Conservation (phyloP, 2,329 filamentous ascomycete species). For the Pezicula radicicola region DNA sequence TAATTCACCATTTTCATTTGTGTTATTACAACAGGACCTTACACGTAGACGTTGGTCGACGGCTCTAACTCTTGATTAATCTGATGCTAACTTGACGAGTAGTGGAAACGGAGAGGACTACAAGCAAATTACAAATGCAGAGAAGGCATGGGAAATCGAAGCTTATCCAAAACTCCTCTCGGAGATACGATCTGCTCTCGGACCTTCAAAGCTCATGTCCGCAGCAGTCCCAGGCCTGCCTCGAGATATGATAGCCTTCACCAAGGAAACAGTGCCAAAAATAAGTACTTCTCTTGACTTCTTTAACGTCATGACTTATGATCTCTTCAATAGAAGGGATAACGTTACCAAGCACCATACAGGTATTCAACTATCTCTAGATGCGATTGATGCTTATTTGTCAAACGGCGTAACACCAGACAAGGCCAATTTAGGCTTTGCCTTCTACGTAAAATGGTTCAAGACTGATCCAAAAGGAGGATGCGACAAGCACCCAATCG, state of each 20-base stretch:
- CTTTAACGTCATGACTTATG: slow-evolving; percentile 70
- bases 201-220: slow-evolving; percentile 54
- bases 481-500: slow-evolving; percentile 39
- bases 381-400: slow-evolving; percentile 57
- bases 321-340: slow-evolving; percentile 68
- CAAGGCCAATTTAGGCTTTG: slow-evolving; percentile 61
- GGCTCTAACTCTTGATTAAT: not conserved
- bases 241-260: slow-evolving; percentile 67
- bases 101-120: slow-evolving; percentile 69
- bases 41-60: not conserved
- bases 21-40: not conserved
- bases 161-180: slow-evolving; percentile 60
- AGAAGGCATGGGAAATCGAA: slow-evolving; percentile 58
- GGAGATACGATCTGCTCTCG: slow-evolving; percentile 56
- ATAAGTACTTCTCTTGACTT: slow-evolving; percentile 62
- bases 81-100: slow-evolving; percentile 14
- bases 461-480: slow-evolving; percentile 41
- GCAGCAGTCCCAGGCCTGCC: slow-evolving; percentile 65
- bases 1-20: too few species aligned
- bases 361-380: slow-evolving; percentile 52
- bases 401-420: slow-evolving; percentile 45
- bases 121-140: slow-evolving; percentile 57
- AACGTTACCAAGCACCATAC: slow-evolving; percentile 62
- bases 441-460: slow-evolving; percentile 68
- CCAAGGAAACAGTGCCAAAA: slow-evolving; percentile 49